Base-by-base conservation (phyloP, 2,329 filamentous ascomycete species). In the Calonectria leucothoes region DNA sequence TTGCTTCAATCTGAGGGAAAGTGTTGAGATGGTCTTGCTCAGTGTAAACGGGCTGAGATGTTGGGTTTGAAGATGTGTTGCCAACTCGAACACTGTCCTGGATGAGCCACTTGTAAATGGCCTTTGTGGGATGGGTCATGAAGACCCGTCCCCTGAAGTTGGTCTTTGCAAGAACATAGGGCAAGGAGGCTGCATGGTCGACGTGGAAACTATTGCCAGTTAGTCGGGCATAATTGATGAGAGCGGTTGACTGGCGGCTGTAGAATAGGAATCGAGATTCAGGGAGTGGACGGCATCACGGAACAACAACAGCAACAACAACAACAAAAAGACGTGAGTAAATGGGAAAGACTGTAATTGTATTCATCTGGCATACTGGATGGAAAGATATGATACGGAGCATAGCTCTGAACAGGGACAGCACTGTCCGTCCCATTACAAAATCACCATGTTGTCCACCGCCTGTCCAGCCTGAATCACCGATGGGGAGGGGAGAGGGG, bases 101-200 rank as follows among this genome's bases (percentile, higher is more conserved):
- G 75, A 98, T 98, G 66, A 98, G 92, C 96, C 97, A 98, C 86
- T 98, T 98, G 90, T 99, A 99, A 83, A 99, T 99, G 80, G 97
- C 97, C 85, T 99, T 98, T 59, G 97, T 99, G 2, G 97, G 95
- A 87, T 99, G 97, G 66, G 97, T 99, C 96, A 98, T 99, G 87
- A 98, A 98, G 74, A 98, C 96, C 27, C 96, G 93, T 63, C 97
- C 97, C 77, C 94, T 94, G 88, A 99, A 99, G 84, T 98, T 98
- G 45, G 97, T 98, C 87, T 99, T 99, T 77, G 96, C 94, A 77
- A 99, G 91, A 73, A 99, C 97, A 83, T 98, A 99, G 55, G 97
- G 97, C 59, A 99, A 88, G n/a, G 96, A 98, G 20, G 96, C 96
- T n/a, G 97, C 97, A 87, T 99, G 97, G 82, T 99, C 97, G 83